Evolutionary conservation across 2,329 filamentous ascomycete genomes (phyloP), one percentile per base, ranked within the genome.

Genomic region (Trichophyton rubrum): DNA sequence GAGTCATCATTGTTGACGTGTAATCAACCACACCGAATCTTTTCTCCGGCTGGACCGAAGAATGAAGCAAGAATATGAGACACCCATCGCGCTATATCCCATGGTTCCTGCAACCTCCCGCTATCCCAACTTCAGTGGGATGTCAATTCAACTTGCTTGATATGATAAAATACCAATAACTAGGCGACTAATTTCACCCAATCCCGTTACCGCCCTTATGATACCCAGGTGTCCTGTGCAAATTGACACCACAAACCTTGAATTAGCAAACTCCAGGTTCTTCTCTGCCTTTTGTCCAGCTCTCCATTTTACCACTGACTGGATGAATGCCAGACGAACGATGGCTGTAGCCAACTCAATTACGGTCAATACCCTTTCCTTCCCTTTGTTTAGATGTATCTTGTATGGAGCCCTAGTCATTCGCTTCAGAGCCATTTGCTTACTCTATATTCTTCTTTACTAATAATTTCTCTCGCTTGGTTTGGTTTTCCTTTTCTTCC

Each of bases 371-470:
- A 55, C 30, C 24, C 49, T 13, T 8, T 17, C 24, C 49, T 33
- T 55, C 15, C 27, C 24, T 55, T 55, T 35, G 49, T 55, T 55
- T 55, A 55, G n/a, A 55, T 55, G n/a, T 33, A 55, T 55, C n/a
- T 15, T n/a, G 30, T 30, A 20, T 33, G 15, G 27, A 55, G 49
- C 15, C 24, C 24, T 55, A 20, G 49, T 55, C 45, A 49, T 49
- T 49, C 45, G 22, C 45, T 49, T 27, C 45, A 49, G 24, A 49
- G 45, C 45, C 45, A 27, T 49, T 22, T 49, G 45, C 22, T 49
- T 49, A 49, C 22, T 49, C 24, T 49, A 27, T 13, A 30, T 5
- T 27, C 40, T 43, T 17, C 40, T n/a, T 49, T 13, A 27, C 3
- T 30, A 49, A 24, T 24, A 24, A 49, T 49, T 49, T 15, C 45